Base-by-base conservation (phyloP, 331 rosid species). In the Malus hybrid region DNA sequence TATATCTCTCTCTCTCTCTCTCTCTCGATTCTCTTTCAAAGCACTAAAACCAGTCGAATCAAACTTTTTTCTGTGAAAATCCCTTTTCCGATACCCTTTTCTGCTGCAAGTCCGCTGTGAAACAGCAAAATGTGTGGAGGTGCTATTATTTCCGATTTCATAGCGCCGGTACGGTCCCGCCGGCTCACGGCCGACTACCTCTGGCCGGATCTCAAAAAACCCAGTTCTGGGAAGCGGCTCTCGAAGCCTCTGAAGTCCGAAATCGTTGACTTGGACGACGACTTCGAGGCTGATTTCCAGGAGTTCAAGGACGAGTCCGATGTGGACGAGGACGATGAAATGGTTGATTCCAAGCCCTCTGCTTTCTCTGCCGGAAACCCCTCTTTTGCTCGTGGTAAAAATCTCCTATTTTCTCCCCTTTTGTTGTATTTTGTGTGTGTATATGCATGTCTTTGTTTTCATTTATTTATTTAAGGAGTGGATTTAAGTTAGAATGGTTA, bases 91-190 rank as follows among this genome's bases (percentile, higher is more conserved):
- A 71, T 19, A 50, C 58, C 9, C 22, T 29, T 75, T 66, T 8
- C 74, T 28, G 36, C 70, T 33, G 19, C 19, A 18, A 72, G 64
- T 22, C 30, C 22, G 9, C 46, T 2, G 22, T 57, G 20, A 30
- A 32, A 48, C 39, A 66, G 56, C 5, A 24, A 7, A 63, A 90
- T 95, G 99, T 95, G 99, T 79, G 99, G 99, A 58, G 99, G 99
- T 63, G 93, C 99, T 78, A 89, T 95, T 11, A 89, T 92, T 84
- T 89, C 99, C 82, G 99, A 80, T 74, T 90, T 86, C 87, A 95
- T 90, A 52, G 86, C 91, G 58, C 78, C 92, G 66, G 70, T 60
- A 6, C 76, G 83, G 57, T 52, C 89, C 13, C 85, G 84, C 14
- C 89, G 86, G 14, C 81, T 87, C 28, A 86, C 97, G 1, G 87